phyloP scores from a whole-genome alignment of 2,329 filamentous ascomycete genomes.

The Talaromyces sp. region DNA sequence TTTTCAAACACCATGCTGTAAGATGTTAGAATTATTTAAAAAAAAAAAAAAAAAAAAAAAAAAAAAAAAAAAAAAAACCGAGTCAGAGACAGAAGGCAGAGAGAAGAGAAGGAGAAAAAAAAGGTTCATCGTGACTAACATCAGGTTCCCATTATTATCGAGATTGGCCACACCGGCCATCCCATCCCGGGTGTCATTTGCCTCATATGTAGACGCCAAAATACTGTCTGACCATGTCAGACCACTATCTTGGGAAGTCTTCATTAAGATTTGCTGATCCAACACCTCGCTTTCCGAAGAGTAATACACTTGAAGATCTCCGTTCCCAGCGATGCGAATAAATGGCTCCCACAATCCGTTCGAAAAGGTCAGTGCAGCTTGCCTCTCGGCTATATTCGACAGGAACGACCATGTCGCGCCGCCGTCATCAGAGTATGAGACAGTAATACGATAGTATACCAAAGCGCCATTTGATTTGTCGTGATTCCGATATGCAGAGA shows the following conservation, averaged over 20 bases:
- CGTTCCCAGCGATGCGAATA: not conserved
- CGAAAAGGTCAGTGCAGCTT: not conserved
- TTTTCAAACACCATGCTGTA: not conserved
- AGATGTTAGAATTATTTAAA: not conserved
- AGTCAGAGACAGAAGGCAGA: too few species aligned
- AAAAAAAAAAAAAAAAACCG: too few species aligned
- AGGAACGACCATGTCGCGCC: conserved; percentile 2
- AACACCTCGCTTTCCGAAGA: not conserved
- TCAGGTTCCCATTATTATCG: not conserved
- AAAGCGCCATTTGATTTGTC: not conserved
- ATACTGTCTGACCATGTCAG: not conserved
- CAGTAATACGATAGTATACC: not conserved
- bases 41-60: too few species aligned
- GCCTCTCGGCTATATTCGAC: not conserved
- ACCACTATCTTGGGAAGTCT: not conserved
- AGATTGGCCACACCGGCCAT: not conserved
- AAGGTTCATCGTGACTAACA: not conserved
- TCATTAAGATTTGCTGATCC: conserved; percentile 3
- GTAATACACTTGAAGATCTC: conserved; percentile 1
- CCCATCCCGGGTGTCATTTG: not conserved
- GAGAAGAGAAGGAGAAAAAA: too few species aligned
- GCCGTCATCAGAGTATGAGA: conserved; percentile 2
- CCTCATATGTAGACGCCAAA: not conserved
- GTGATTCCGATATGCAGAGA: conserved; percentile 4
- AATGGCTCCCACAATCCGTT: conserved; percentile 7